Evolutionary conservation across 2,329 filamentous ascomycete species (phyloP).

Genomic region (Fusarium sterilihyphosum): DNA sequence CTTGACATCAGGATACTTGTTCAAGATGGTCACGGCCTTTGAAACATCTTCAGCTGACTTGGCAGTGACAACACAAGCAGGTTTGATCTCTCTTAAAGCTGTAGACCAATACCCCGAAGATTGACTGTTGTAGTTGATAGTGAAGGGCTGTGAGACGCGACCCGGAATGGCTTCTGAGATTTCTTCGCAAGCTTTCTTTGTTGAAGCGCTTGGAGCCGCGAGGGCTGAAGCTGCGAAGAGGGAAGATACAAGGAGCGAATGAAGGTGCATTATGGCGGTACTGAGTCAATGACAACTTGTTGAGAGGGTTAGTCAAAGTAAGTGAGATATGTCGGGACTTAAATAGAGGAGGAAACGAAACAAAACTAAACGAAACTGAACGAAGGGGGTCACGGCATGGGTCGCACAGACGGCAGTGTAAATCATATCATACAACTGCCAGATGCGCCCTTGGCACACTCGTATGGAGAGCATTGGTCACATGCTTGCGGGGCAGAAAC

Average conservation of each 20-base stretch:
- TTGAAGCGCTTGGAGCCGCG: not conserved
- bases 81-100: not conserved
- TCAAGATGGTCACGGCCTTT: constrained; percentile 4
- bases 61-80: constrained; percentile 4
- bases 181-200: constrained; percentile 4
- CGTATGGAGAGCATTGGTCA: not conserved
- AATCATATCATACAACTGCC: not conserved
- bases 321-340: not conserved
- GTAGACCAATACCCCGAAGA: constrained; percentile 10
- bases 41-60: constrained; percentile 9
- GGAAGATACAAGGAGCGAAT: not conserved
- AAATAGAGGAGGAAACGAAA: not conserved
- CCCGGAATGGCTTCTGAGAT: not conserved
- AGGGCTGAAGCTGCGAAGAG: constrained; percentile 13
- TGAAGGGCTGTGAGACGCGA: not conserved
- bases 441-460: not conserved
- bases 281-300: not conserved
- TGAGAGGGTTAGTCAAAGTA: too few species aligned
- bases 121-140: not conserved
- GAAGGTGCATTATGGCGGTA: not conserved
- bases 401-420: not conserved
- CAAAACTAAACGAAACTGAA: not conserved
- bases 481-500: not conserved
- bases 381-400: not conserved
- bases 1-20: constrained; percentile 18